Conservation (phyloP, 768 basidiomycete genomes). For the Tephrocybe sp. region DNA sequence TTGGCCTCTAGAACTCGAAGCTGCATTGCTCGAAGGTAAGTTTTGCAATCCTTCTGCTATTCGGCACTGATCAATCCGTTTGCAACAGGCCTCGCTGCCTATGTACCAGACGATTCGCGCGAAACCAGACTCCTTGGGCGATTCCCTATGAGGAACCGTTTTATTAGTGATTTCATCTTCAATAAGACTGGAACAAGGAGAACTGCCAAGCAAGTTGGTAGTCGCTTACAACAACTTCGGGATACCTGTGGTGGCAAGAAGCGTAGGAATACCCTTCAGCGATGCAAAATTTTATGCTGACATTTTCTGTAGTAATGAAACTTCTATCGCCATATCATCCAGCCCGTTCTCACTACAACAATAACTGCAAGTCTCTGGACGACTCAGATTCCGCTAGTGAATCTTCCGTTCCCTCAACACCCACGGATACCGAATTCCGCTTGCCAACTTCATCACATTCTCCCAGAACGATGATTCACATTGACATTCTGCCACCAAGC, state of each 20-base stretch:
- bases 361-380: conserved; percentile 22
- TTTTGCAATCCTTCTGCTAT: neutral
- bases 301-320: conserved; percentile 36
- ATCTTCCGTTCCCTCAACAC: conserved; percentile 36
- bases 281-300: conserved; percentile 5
- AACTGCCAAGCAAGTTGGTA: conserved; percentile 78
- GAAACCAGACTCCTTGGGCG: conserved; percentile 72
- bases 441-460: conserved; percentile 16
- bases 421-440: conserved; percentile 32
- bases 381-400: conserved; percentile 39
- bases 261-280: conserved; percentile 41
- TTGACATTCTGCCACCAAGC: conserved; percentile 41
- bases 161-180: conserved; percentile 77
- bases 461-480: conserved; percentile 38
- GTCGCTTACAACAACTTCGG: conserved; percentile 73
- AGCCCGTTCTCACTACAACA: conserved; percentile 13
- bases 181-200: conserved; percentile 65
- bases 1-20: conserved; percentile 80
- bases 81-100: conserved; percentile 60
- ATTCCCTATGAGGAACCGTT: conserved; percentile 77
- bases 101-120: conserved; percentile 68
- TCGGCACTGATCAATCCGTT: conserved; percentile 7
- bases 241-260: conserved; percentile 72
- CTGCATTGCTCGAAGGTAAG: conserved; percentile 71
- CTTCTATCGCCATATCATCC: conserved; percentile 38